Evolutionary conservation across 202 grass and related monocot species (phyloP).

Genomic region (Panicum virgatum): DNA sequence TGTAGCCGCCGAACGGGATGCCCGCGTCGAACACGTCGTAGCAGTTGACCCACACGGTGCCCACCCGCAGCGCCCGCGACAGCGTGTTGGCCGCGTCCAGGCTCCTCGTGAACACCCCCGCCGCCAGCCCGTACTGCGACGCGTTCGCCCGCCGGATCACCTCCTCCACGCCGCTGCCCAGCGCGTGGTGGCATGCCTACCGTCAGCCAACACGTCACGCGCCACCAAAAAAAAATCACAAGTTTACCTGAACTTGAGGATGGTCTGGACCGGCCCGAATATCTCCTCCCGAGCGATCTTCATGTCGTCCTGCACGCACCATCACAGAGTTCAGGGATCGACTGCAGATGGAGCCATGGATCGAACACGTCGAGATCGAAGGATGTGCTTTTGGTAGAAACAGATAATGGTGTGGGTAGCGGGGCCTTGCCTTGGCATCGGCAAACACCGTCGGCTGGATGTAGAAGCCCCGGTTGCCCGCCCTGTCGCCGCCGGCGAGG

Average conservation of each 20-base stretch:
- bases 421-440: constrained; percentile 49
- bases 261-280: constrained; percentile 74
- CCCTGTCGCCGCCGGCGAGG: constrained; percentile 55
- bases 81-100: constrained; percentile 61
- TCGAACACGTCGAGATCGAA: background rate
- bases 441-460: constrained; percentile 69
- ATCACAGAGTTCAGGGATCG: background rate
- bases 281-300: constrained; percentile 73
- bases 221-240: background rate
- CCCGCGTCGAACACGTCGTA: constrained; percentile 60
- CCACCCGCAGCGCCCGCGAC: constrained; percentile 53
- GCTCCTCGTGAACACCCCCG: constrained; percentile 62
- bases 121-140: constrained; percentile 59
- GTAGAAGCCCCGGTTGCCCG: constrained; percentile 58
- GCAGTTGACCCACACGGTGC: constrained; percentile 74
- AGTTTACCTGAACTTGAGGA: constrained; percentile 75
- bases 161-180: constrained; percentile 48
- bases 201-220: background rate
- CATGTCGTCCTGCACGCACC: constrained; percentile 54
- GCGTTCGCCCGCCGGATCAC: constrained; percentile 63
- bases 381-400: no score
- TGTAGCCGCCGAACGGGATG: constrained; percentile 71
- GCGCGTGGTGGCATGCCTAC: no score
- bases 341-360: background rate
- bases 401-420: no score